phyloP scores from a whole-genome alignment of 129 eudicot genomes.

The Tanacetum coccineum region DNA sequence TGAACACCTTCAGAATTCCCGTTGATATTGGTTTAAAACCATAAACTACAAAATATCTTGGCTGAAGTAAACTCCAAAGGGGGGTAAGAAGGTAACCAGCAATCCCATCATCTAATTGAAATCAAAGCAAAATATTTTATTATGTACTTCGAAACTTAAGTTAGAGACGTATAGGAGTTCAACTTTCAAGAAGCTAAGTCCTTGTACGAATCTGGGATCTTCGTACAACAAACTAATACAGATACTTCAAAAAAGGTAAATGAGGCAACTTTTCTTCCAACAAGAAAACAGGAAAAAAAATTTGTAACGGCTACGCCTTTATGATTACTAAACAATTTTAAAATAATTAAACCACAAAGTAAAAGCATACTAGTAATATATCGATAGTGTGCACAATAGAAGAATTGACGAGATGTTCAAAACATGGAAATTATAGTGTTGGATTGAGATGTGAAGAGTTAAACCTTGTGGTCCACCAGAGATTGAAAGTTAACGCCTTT shows the following conservation, averaged over 20 bases:
- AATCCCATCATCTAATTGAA: no score
- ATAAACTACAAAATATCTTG: no score
- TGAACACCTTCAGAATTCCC: no score
- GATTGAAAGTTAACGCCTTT: constrained; percentile 18
- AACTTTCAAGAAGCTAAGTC: not conserved
- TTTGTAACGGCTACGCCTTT: not conserved
- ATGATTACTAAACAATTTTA: not conserved
- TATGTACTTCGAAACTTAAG: no score
- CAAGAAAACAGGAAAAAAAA: not conserved
- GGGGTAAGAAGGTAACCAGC: no score
- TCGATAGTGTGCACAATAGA: not conserved
- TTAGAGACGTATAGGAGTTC: no score
- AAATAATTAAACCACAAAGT: no score
- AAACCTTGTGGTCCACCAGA: constrained; percentile 34
- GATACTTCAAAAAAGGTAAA: not conserved
- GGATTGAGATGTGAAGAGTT: constrained; percentile 5
- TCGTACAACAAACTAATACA: not conserved
- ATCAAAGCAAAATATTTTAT: no score
- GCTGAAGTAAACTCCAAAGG: no score
- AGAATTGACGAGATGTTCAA: constrained; percentile 1
- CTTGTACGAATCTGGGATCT: not conserved
- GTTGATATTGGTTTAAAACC: no score
- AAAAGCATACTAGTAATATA: no score
- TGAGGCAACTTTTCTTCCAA: not conserved
- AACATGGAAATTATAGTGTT: not conserved